These are phyloP conservation scores for Helotiales sp. DNA, from an alignment of 2,329 filamentous ascomycete species.

Conservation along the genomic window DNA sequence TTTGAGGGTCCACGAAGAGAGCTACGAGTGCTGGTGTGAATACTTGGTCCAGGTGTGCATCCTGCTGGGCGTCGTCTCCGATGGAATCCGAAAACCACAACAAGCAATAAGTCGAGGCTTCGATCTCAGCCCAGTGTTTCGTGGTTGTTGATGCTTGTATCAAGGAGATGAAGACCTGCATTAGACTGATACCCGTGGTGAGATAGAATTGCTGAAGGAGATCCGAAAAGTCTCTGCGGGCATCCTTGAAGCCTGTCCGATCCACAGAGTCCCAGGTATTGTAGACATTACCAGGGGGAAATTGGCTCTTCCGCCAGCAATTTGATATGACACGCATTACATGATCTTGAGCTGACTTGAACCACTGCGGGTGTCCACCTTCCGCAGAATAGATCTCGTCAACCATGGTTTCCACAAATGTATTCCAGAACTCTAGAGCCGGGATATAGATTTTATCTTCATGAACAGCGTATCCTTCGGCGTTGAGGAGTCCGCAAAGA, in stretches of 20 bases:
- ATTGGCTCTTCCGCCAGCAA: conserved; percentile 69
- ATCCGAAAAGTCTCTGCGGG: conserved; percentile 77
- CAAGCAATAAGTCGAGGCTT: conserved; percentile 63
- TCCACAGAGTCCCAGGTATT: conserved; percentile 70
- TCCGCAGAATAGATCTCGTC: conserved; percentile 57
- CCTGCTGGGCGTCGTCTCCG: conserved; percentile 55
- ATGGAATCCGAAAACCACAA: conserved; percentile 67
- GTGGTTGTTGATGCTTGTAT: conserved; percentile 50
- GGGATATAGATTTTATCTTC: conserved; percentile 74
- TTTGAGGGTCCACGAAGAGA: conserved; percentile 50
- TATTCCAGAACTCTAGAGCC: conserved; percentile 79
- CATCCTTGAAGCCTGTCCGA: conserved; percentile 66
- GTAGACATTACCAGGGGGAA: conserved; percentile 53
- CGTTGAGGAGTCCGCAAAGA: conserved; percentile 65
- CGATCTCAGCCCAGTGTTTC: conserved; percentile 58
- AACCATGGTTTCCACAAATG: conserved; percentile 68
- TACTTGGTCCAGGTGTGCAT: conserved; percentile 58
- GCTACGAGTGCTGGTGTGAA: conserved; percentile 61
- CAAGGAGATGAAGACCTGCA: conserved; percentile 58
- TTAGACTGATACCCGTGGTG: conserved; percentile 54
- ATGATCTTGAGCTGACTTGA: conserved; percentile 55
- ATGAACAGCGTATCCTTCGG: conserved; percentile 64
- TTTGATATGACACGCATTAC: conserved; percentile 65
- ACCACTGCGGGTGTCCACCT: conserved; percentile 51
- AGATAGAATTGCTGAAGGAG: conserved; percentile 72